Evolutionary conservation across 805 yeast genomes (phyloP), one percentile per base, ranked within the genome.

Genomic region (Sugiyamaella marilandica): DNA sequence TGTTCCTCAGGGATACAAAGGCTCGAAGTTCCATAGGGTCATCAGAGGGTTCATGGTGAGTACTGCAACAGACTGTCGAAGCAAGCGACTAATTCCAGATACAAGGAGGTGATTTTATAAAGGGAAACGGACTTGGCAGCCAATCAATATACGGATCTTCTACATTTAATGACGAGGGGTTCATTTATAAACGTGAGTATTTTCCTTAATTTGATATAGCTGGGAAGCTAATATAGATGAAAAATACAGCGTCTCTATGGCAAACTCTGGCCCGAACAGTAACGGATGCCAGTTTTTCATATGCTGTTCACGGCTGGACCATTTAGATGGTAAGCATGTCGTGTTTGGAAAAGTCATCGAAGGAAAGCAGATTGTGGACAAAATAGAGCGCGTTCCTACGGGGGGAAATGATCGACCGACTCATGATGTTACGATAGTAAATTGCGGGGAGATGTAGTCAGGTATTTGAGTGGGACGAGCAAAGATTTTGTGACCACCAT

Each of bases 241-340:
- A 45, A 56, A 55, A 71, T 79, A 62, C 74, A 74, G 69, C 65
- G 76, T 79, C 55, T 76, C 81, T 24, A 79, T 79, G 84, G 83
- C 83, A 56, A 80, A 80, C 60, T 76, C 82, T 29, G 84, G 84
- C 51, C 79, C 82, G 60, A 74, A 79, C 70, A 77, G 83, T 58
- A 80, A 80, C 62, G 84, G 84, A 5, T 77, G 82, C 34, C 84
- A 80, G 67, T 80, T 80, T 62, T 80, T 80, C 68, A 77, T 80
- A 47, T 70, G 72, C 43, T 57, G 66, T 32, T 64, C 58, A 0
- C 64, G 64, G 2, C 60, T 67, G 47, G 67, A 70, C 24, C 73
- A 71, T 55, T 61, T 77, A 47, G 77, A 77, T 57, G 74, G 74
- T 1, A 74, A 71, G 55, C 79, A 77, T 55, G 80, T 76, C 10